Conservation (phyloP, 768 basidiomycete species). For the Mycena leptocephala region DNA sequence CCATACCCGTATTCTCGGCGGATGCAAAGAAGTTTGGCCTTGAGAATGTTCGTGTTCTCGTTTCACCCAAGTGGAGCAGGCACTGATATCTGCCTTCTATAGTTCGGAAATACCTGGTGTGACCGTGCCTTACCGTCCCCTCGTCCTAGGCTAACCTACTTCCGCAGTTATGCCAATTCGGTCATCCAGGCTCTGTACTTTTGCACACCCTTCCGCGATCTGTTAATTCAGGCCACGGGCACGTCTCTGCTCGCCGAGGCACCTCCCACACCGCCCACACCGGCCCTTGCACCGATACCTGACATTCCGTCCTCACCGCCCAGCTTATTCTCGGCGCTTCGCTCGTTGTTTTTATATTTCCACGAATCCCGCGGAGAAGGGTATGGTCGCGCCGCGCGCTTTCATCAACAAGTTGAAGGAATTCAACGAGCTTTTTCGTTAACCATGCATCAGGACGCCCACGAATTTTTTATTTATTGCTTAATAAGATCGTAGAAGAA, state of each 20-base stretch:
- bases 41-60: slow-evolving; percentile 84
- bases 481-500: slow-evolving; percentile 96
- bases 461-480: slow-evolving; percentile 96
- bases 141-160: slow-evolving; percentile 37
- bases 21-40: slow-evolving; percentile 93
- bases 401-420: slow-evolving; percentile 96
- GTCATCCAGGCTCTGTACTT: slow-evolving; percentile 98
- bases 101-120: slow-evolving; percentile 98
- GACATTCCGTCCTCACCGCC: slow-evolving; percentile 72
- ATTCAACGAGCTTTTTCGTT: slow-evolving; percentile 92
- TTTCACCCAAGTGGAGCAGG: slow-evolving; percentile 4
- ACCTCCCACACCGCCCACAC: slow-evolving; percentile 39
- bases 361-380: slow-evolving; percentile 82
- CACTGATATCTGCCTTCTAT: slow-evolving; percentile 28
- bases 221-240: slow-evolving; percentile 82
- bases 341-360: slow-evolving; percentile 93
- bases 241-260: slow-evolving; percentile 59
- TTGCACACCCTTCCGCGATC: slow-evolving; percentile 95
- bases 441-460: slow-evolving; percentile 97
- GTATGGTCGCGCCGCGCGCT: slow-evolving; percentile 90
- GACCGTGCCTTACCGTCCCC: slow-evolving; percentile 26
- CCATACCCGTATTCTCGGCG: slow-evolving; percentile 63
- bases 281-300: slow-evolving; percentile 46
- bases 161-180: slow-evolving; percentile 95
- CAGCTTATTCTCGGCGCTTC: slow-evolving; percentile 92